Evolutionary conservation across 163 green algal species (phyloP).

Genomic region (Chlamydomonas reinhardtii): DNA sequence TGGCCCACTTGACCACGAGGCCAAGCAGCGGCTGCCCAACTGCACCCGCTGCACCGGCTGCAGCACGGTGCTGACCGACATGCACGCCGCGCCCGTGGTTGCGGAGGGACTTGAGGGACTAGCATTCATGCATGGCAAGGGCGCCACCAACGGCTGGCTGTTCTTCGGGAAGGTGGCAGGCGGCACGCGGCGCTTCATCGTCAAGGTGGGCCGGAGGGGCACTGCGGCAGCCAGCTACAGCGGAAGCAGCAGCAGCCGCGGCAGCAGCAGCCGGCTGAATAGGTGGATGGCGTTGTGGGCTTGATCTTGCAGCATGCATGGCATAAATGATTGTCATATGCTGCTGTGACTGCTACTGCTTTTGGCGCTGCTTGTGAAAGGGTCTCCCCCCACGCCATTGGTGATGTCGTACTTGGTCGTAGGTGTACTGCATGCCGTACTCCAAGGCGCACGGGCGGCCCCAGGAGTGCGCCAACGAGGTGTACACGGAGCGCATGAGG

Average conservation of each 20-base stretch:
- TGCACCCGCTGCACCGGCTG: constrained; percentile 42
- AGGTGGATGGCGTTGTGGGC: too few species aligned
- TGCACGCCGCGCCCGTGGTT: constrained; percentile 24
- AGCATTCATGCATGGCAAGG: constrained; percentile 48
- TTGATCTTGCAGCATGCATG: too few species aligned
- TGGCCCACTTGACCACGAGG: constrained; percentile 13
- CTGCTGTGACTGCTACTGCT: too few species aligned
- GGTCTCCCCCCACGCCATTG: too few species aligned
- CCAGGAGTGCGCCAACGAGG: not conserved
- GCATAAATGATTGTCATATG: too few species aligned
- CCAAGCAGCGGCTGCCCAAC: constrained; percentile 43
- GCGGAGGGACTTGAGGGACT: constrained; percentile 24
- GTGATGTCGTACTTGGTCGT: not conserved
- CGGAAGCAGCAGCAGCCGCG: not conserved
- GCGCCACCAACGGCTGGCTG: constrained; percentile 45
- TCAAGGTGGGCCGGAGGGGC: constrained; percentile 13
- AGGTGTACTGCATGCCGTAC: constrained; percentile 53
- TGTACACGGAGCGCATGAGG: constrained; percentile 46
- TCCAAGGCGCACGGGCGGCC: constrained; percentile 18
- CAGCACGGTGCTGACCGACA: constrained; percentile 31
- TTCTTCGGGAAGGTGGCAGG: constrained; percentile 26
- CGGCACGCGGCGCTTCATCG: constrained; percentile 14
- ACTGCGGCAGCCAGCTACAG: not conserved
- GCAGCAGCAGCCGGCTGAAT: too few species aligned
- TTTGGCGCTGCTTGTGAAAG: too few species aligned